Percentiles rank a stretch among this genome's conserved stretches.
Evolutionary conservation across 352 stramenopile genomes (phyloP).

Genomic region (Globisporangium sylvaticum): DNA sequence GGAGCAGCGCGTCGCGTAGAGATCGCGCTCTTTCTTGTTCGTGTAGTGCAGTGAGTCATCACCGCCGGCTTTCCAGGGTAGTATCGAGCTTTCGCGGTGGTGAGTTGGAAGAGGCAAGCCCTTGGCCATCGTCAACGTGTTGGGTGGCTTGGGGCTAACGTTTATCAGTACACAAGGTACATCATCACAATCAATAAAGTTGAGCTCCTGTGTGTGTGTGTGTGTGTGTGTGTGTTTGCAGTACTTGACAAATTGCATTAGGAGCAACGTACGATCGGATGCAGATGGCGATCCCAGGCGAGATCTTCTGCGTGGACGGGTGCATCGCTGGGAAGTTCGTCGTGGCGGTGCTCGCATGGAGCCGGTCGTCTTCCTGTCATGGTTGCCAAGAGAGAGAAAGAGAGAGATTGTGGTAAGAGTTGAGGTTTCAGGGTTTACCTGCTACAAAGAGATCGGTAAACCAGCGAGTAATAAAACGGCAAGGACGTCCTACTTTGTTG

Average conservation of each 20-base stretch:
- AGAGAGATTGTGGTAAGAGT: too few species aligned
- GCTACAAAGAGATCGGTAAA: neutral
- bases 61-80: slow-evolving; percentile 30
- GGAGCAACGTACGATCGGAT: slow-evolving; percentile 54
- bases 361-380: slow-evolving; percentile 51
- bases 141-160: slow-evolving; percentile 51
- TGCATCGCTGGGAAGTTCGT: slow-evolving; percentile 85
- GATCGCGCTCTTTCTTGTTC: slow-evolving; percentile 48
- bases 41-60: slow-evolving; percentile 34
- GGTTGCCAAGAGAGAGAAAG: neutral
- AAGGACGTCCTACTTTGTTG: slow-evolving; percentile 34
- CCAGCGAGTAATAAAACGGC: neutral
- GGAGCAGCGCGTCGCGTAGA: slow-evolving; percentile 62
- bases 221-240: neutral
- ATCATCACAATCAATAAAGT: neutral
- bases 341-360: slow-evolving; percentile 54
- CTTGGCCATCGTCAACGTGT: slow-evolving; percentile 43
- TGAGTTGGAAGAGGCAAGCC: slow-evolving; percentile 18
- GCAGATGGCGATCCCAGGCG: slow-evolving; percentile 45
- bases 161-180: neutral
- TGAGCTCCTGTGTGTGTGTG: neutral
- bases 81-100: slow-evolving; percentile 8
- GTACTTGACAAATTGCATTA: neutral
- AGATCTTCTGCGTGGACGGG: slow-evolving; percentile 68
- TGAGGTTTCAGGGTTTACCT: neutral